Conservation (phyloP, 345 rosid species). For the Lepidium africanum region DNA sequence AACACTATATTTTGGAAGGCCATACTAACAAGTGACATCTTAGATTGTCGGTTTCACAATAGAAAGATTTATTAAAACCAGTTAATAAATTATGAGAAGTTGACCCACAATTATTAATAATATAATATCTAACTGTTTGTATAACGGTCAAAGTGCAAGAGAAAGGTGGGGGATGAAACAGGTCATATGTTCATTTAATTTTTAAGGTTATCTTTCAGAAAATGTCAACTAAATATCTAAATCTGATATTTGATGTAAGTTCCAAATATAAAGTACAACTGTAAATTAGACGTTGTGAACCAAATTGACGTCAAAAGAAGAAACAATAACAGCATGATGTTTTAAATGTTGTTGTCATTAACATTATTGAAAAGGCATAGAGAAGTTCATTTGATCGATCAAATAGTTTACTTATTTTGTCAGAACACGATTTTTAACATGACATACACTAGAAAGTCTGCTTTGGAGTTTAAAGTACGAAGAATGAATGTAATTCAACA, state of each 20-base stretch:
- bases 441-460: too few species aligned
- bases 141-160: constrained; percentile 15
- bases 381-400: too few species aligned
- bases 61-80: not conserved
- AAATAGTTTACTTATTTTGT: too few species aligned
- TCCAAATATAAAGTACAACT: not conserved
- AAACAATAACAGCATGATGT: not conserved
- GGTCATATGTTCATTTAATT: constrained; percentile 5
- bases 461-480: too few species aligned
- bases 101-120: constrained; percentile 9
- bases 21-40: not conserved
- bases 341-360: not conserved
- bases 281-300: not conserved
- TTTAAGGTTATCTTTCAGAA: constrained; percentile 4
- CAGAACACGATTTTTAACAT: too few species aligned
- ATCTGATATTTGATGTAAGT: not conserved
- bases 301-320: not conserved
- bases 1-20: too few species aligned
- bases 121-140: not conserved
- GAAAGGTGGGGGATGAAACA: constrained; percentile 9
- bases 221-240: constrained; percentile 20
- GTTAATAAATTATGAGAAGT: constrained; percentile 6
- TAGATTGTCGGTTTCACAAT: not conserved
- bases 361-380: not conserved
- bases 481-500: too few species aligned